Evolutionary conservation across 169 alveolate species (phyloP).

Genomic region (Perkinsus chesapeaki): DNA sequence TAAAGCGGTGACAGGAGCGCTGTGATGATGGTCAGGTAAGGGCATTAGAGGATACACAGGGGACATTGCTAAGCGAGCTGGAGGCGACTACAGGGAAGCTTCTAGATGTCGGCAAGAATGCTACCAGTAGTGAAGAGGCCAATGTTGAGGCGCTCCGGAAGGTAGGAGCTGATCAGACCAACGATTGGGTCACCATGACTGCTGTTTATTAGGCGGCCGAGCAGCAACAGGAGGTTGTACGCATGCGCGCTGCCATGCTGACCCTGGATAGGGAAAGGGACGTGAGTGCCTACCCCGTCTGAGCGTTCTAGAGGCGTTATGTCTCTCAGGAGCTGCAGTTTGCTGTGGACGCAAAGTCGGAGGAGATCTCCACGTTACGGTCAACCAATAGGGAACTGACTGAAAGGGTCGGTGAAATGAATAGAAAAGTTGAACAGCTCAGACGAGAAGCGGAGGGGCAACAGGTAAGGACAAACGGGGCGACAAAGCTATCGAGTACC

Average conservation of each 20-base stretch:
- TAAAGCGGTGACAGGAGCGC: not conserved
- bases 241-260: not conserved
- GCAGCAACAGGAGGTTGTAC: not conserved
- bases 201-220: not conserved
- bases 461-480: not conserved
- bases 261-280: not conserved
- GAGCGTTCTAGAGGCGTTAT: not conserved
- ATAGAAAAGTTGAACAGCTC: not conserved
- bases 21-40: not conserved
- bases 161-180: too few species aligned
- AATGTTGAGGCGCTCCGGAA: not conserved
- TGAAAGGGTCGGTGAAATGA: not conserved
- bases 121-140: not conserved
- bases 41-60: not conserved
- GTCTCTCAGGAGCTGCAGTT: not conserved
- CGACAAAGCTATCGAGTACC: not conserved
- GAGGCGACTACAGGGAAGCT: not conserved
- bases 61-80: not conserved
- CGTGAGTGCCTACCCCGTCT: not conserved
- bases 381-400: not conserved
- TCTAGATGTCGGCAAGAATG: not conserved
- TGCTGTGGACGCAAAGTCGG: not conserved
- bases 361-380: not conserved
- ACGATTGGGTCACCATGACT: too few species aligned
- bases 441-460: not conserved